These are phyloP conservation scores for Citrus australasica DNA, from an alignment of 345 rosid genomes.

Conservation along the genomic window DNA sequence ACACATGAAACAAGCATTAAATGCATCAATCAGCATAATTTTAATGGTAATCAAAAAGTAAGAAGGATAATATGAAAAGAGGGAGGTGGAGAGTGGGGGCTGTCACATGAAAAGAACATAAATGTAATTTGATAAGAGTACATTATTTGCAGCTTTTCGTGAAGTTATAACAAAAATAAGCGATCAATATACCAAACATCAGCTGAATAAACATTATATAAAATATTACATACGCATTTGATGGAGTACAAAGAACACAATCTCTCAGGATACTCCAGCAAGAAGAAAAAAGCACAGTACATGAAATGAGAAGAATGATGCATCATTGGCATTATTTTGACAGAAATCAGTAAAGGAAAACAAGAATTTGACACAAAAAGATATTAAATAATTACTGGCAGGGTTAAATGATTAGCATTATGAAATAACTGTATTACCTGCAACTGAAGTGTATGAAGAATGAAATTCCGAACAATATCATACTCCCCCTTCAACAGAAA, in stretches of 20 bases:
- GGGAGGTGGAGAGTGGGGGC: too few relatives aligned
- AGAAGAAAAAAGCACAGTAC: neutral
- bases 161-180: neutral
- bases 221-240: neutral
- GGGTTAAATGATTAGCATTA: neutral
- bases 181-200: neutral
- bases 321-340: neutral
- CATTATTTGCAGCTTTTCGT: neutral
- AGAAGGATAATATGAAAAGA: too few relatives aligned
- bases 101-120: neutral
- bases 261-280: neutral
- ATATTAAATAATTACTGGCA: too few relatives aligned
- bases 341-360: neutral
- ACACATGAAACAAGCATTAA: neutral
- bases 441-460: conserved; percentile 52
- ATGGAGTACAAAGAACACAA: neutral
- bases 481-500: conserved; percentile 58
- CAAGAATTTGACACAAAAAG: neutral
- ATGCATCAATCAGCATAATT: neutral
- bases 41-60: too few relatives aligned
- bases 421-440: conserved; percentile 38
- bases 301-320: neutral
- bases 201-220: neutral
- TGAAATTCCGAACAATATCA: conserved; percentile 47
- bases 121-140: neutral